These are phyloP conservation scores for Puccinia hordei DNA, from an alignment of 1,284 basidiomycete genomes.

Conservation along the genomic window DNA sequence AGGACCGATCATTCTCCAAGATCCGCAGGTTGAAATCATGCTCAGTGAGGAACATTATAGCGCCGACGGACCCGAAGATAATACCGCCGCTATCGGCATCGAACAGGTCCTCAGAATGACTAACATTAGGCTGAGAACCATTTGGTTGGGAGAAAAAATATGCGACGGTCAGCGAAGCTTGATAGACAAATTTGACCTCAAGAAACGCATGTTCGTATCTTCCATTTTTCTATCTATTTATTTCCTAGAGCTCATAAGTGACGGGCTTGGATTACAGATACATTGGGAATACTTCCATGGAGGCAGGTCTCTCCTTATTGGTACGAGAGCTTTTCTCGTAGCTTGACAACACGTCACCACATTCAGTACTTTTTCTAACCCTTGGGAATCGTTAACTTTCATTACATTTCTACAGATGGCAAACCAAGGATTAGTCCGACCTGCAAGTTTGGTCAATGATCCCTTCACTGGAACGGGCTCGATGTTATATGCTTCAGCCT, in stretches of 20 bases:
- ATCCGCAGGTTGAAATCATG: constrained; percentile 74
- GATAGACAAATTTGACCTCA: constrained; percentile 67
- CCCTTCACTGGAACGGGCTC: constrained; percentile 97
- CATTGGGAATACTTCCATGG: constrained; percentile 98
- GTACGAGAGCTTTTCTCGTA: background rate
- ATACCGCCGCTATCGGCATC: constrained; percentile 4
- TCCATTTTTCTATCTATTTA: background rate
- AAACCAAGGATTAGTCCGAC: constrained; percentile 87
- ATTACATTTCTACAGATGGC: constrained; percentile 94
- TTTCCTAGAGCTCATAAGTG: background rate
- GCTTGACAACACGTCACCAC: constrained; percentile 3
- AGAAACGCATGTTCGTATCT: constrained; percentile 70
- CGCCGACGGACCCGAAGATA: constrained; percentile 37
- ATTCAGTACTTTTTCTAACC: too few species aligned
- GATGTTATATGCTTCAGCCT: constrained; percentile 77
- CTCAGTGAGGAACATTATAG: constrained; percentile 86
- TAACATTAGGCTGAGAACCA: constrained; percentile 47
- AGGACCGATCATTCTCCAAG: constrained; percentile 80
- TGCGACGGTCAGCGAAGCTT: constrained; percentile 56
- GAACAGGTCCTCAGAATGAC: constrained; percentile 15
- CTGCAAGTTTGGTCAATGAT: constrained; percentile 89
- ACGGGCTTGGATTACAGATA: constrained; percentile 58
- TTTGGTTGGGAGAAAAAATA: constrained; percentile 54
- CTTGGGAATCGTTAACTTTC: background rate
- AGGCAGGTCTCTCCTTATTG: constrained; percentile 64